Base-by-base conservation (phyloP, 768 basidiomycete species). In the Nidularia sp. region DNA sequence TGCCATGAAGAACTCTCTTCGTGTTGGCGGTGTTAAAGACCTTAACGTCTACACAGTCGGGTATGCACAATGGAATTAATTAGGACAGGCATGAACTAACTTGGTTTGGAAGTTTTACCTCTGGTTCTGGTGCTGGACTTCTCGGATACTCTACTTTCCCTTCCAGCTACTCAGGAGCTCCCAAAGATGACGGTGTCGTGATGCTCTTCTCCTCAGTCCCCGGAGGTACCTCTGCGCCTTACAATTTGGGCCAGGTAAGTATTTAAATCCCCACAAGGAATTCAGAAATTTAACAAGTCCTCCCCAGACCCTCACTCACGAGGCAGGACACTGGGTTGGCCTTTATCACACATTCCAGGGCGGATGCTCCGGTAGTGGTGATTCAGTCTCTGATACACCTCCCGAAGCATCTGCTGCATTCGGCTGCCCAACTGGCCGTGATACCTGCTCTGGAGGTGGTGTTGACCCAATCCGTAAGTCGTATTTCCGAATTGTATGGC, bases 291-390 rank as follows among this genome's bases (percentile, higher is more conserved):
- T 29, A 29, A 29, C 25, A 29, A 29, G 25, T 29, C 25, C 25
- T 29, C 25, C 34, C 57, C 25, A 63, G 62, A 83, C 77, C 43
- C 57, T 78, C 53, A 79, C 75, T 10, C 82, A 84, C 60, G 82
- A 84, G 62, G 75, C 72, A 46, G 79, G 81, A n/a, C 80, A 83
- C 66, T 84, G 81, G 80, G 66, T 80, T 53, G 81, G 81, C 29
- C 70, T 82, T 25, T 81, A 73, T 65, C 80, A 82, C 66, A 80
- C 80, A 25, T 82, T 81, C 76, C 76, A 83, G 60, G 77, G 77
- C 41, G 75, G 76, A 18, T 79, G 73, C 66, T 47, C 52, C 10
- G 55, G 53, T 56, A 45, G 67, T 33, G 78, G 77, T 29, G 78
- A 80, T 59, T 54, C 48, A 22, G 77, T 81, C 51, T 57, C 57